Evolutionary conservation across 495 filamentous ascomycete species (phyloP), one percentile per base, ranked within the genome.

Genomic region (Xylaria curta): DNA sequence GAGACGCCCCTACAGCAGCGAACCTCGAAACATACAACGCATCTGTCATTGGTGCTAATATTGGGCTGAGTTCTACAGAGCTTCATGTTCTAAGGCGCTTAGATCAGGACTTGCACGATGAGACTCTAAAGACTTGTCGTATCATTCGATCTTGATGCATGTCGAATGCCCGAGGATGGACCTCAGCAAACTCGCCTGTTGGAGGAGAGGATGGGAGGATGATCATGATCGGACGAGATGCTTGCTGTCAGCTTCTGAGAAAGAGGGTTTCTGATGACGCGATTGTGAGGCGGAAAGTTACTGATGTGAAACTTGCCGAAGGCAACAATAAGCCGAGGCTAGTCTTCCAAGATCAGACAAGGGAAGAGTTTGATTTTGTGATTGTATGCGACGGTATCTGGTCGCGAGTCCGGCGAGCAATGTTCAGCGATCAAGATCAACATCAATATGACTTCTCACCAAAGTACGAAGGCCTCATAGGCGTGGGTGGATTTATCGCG

Each of bases 361-460:
- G 76, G 4, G 82, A 83, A 4, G 77, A 82, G 19, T 86, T 82
- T 0, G 87, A 87, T 79, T 67, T 92, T 69, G 81, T 90, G 2
- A 82, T 91, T 73, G 89, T 87, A n/a, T 87, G 88, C 0, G 89
- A 91, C 78, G 90, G 90, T 1, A 80, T 90, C 5, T 85, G 83
- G 76, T 88, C 87, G 59, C 78, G 78, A 0, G 82, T 84, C 1
- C 82, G 86, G 65, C 81, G 73, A 60, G 79, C 80, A 0, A 70
- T 91, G 42, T 79, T 84, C 17, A 82, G 81, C 6, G 80, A 81
- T 19, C 76, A 68, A 2, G 71, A 79, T 28, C 73, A 73, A 13
- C 79, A 83, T 82, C 78, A 74, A 75, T 76, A 51, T 81, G 83
- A 53, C 72, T 78, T 26, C 47, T 62, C 61, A 13, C 67, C 61